phyloP scores from a whole-genome alignment of 305 asterid species.

The Fraxinus xanthoxyloides region DNA sequence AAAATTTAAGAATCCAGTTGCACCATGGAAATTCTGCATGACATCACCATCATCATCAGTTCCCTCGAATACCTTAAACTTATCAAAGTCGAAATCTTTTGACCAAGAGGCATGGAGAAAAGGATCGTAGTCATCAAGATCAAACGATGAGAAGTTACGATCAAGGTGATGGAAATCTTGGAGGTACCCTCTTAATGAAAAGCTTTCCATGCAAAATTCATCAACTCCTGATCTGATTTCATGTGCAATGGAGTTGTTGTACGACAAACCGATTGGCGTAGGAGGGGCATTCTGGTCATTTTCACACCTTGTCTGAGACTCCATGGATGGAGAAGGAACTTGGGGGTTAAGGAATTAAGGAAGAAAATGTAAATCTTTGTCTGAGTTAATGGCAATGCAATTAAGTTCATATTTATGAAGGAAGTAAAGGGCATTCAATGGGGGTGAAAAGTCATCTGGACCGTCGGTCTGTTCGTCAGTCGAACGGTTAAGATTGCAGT shows the following conservation, averaged over 20 bases:
- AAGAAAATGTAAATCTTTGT: conserved; percentile 21
- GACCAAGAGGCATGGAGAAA: conserved; percentile 29
- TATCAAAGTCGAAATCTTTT: conserved; percentile 30
- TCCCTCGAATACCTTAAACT: conserved; percentile 41
- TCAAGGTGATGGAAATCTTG: conserved; percentile 57
- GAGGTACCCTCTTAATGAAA: conserved; percentile 40
- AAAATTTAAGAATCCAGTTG: conserved; percentile 27
- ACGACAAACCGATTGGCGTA: conserved; percentile 28
- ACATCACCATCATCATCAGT: conserved; percentile 24
- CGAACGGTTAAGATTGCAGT: conserved; percentile 25
- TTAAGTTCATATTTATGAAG: conserved; percentile 38
- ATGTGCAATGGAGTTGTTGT: conserved; percentile 30
- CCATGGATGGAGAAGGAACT: conserved; percentile 45
- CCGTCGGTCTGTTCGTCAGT: conserved; percentile 34
- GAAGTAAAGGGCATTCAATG: conserved; percentile 41
- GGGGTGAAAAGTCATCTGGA: conserved; percentile 23
- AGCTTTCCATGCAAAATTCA: conserved; percentile 38
- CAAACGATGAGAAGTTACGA: conserved; percentile 34
- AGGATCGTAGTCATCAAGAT: conserved; percentile 39
- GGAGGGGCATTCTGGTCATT: conserved; percentile 30
- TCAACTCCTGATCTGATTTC: conserved; percentile 30
- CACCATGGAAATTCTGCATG: conserved; percentile 37
- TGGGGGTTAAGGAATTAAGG: conserved; percentile 16
- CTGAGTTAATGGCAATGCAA: conserved; percentile 25
- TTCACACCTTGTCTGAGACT: conserved; percentile 26